Conservation (phyloP, 2,329 filamentous ascomycete genomes). For the Phialophora tarda region DNA sequence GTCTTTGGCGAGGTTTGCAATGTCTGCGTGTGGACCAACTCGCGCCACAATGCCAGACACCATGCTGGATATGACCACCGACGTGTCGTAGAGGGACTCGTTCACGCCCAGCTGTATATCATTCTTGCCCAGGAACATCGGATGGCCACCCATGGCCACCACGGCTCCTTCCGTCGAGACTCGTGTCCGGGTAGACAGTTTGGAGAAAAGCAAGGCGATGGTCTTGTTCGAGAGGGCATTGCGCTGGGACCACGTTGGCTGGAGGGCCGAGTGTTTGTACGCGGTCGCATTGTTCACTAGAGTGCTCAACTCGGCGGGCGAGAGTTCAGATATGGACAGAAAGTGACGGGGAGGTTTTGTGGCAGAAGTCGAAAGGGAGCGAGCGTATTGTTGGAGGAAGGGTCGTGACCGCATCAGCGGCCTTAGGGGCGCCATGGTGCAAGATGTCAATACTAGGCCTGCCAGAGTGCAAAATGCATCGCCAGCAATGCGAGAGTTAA, state of each 20-base stretch:
- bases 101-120: conserved; percentile 97
- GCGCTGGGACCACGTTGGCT: conserved; percentile 61
- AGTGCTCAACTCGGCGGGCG: conserved; percentile 75
- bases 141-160: conserved; percentile 83
- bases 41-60: conserved; percentile 81
- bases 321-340: conserved; percentile 87
- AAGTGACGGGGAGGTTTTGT: conserved; percentile 77
- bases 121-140: conserved; percentile 95
- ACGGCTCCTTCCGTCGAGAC: conserved; percentile 93
- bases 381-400: conserved; percentile 19
- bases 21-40: conserved; percentile 77
- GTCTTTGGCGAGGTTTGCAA: conserved; percentile 71
- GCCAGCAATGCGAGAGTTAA: conserved; percentile 12
- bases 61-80: conserved; percentile 92
- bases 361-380: conserved; percentile 42
- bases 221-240: conserved; percentile 74
- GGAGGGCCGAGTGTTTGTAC: conserved; percentile 79
- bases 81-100: conserved; percentile 91
- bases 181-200: conserved; percentile 89
- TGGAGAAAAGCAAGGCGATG: conserved; percentile 95
- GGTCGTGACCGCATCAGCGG: conserved; percentile 20
- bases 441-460: conserved; percentile 2
- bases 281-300: conserved; percentile 81
- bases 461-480: conserved; percentile 9
- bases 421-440: conserved; percentile 26